Evolutionary conservation across 2,329 filamentous ascomycete genomes (phyloP).

Genomic region (Xylaria sp.): DNA sequence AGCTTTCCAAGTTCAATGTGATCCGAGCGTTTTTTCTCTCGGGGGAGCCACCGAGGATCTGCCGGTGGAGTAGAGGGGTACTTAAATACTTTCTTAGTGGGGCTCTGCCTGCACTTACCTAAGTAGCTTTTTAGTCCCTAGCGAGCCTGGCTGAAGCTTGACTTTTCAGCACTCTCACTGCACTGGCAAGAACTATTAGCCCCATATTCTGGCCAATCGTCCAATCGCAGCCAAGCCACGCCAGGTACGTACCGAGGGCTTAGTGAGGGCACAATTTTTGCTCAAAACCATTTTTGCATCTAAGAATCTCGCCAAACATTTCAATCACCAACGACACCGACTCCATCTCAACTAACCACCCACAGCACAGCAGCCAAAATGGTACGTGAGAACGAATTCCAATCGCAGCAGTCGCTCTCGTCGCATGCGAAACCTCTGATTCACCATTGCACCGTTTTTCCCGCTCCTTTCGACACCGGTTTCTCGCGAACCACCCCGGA

Average conservation of each 20-base stretch:
- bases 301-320: conserved; percentile 54
- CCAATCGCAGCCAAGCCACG: conserved; percentile 25
- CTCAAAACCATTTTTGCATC: conserved; percentile 56
- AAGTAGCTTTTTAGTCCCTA: not conserved
- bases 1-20: conserved; percentile 17
- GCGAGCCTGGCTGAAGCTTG: not conserved
- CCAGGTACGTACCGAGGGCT: conserved; percentile 45
- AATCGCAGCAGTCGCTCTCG: conserved; percentile 11
- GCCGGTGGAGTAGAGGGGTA: conserved; percentile 24
- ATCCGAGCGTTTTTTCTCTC: conserved; percentile 29
- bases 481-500: conserved; percentile 18
- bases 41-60: conserved; percentile 34
- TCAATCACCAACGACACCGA: conserved; percentile 62
- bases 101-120: not conserved
- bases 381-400: conserved; percentile 52
- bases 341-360: conserved; percentile 61
- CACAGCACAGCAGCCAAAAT: conserved; percentile 65
- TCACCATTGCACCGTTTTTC: conserved; percentile 43
- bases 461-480: conserved; percentile 17
- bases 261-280: conserved; percentile 57
- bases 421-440: conserved; percentile 36
- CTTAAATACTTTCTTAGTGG: conserved; percentile 2
- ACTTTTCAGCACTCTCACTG: not conserved
- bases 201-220: conserved; percentile 17
- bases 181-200: conserved; percentile 16